Base-by-base conservation (phyloP, 1,139 yeast species). In the Geotrichum bryndzae region DNA sequence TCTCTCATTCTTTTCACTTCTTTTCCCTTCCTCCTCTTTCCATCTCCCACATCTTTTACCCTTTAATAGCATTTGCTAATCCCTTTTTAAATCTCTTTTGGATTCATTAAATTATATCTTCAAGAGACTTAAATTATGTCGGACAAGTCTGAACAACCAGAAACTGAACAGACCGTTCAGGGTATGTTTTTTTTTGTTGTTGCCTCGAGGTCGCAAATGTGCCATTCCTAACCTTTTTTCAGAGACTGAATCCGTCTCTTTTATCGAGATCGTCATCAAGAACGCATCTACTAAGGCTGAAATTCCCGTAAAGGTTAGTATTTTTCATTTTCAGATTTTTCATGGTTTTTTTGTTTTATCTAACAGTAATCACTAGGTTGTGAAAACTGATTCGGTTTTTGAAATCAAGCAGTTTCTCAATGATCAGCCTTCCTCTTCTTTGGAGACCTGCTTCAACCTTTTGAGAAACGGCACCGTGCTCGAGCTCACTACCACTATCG, bases 331-430 rank as follows among this genome's bases (percentile, higher is more conserved):
- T n/a, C 18, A 18, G 18, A 18, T 18, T 18, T 18, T 18, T 18
- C 18, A 41, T 5, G 3, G 18, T 13, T 13, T 41, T 11, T 41
- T 15, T 15, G 7, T n/a, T 15, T 41, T 41, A 41, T 41, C 46
- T 41, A 41, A 41, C 46, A 41, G 22, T 41, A 15, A 41, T 41
- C 15, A 15, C n/a, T 53, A 63, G 65, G 57, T 60, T 33, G 55
- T 54, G 41, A 63, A 58, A 58, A 56, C 62, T 31, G 90, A 85
- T 67, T 74, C 84, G 35, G 70, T 88, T 63, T 77, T 80, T 59
- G 90, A 87, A 64, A 79, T 89, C 62, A 81, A 78, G 67, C 85
- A 84, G 70, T 80, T 87, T 29, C 75, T 90, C 61, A 76, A 81
- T 38, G 77, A 84, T 33, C 73, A 84, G 46, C 84, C 87, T 15